Conservation (phyloP, 257 asterid genomes). For the Thymus quinquecostatus region DNA sequence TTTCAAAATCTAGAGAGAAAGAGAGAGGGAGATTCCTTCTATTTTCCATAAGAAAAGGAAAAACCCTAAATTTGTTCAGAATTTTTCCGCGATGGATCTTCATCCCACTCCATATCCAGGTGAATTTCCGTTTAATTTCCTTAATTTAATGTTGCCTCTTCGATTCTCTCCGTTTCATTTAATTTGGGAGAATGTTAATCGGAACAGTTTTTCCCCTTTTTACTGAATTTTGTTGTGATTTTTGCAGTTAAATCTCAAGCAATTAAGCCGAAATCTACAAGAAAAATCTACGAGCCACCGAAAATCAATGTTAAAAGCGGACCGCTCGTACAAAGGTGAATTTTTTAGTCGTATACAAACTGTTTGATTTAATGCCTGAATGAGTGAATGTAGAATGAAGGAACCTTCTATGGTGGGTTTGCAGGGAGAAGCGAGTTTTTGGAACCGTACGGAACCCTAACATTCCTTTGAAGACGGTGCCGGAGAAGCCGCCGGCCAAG, state of each 20-base stretch:
- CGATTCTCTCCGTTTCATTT: conserved; percentile 9
- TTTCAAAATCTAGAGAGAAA: neutral
- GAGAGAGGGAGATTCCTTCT: neutral
- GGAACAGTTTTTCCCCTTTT: neutral
- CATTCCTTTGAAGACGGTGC: conserved; percentile 36
- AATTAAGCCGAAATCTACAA: conserved; percentile 38
- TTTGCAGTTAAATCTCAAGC: conserved; percentile 48
- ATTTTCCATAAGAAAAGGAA: neutral
- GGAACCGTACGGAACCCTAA: conserved; percentile 63
- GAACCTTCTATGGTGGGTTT: neutral
- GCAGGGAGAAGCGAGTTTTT: conserved; percentile 58
- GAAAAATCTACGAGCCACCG: conserved; percentile 39
- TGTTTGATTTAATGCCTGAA: conserved; percentile 25
- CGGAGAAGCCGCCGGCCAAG: conserved; percentile 45
- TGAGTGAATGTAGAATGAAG: neutral
- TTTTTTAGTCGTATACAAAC: neutral
- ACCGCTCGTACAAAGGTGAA: conserved; percentile 45
- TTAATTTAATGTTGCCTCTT: neutral
- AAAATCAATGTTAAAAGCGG: conserved; percentile 39
- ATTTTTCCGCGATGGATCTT: conserved; percentile 48
- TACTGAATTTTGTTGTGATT: neutral
- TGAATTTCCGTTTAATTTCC: neutral
- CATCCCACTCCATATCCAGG: conserved; percentile 73
- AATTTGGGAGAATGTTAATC: neutral
- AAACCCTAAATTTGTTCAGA: neutral